Evolutionary conservation across 179 eudicot species (phyloP).

Genomic region (Sideroxylon spinosum): DNA sequence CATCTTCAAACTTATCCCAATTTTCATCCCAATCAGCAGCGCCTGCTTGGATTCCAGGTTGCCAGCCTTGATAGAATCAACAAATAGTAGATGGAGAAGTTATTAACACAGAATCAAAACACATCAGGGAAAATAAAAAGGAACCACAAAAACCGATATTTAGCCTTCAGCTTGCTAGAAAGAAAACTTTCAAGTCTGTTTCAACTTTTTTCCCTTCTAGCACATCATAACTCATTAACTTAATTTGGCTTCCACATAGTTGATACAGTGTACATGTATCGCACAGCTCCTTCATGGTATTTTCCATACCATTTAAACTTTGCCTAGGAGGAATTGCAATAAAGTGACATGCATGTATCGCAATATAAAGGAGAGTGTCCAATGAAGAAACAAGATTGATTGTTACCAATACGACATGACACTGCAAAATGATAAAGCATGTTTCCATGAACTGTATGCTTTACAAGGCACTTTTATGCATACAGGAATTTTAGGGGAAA

Average conservation of each 20-base stretch:
- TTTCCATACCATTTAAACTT: not conserved
- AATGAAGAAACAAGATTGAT: not conserved
- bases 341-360: not conserved
- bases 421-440: too few relatives aligned
- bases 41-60: constrained; percentile 83
- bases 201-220: not conserved
- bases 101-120: not conserved
- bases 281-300: not conserved
- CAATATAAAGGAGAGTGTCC: not conserved
- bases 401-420: not conserved
- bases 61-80: constrained; percentile 62
- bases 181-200: not conserved
- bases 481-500: not conserved
- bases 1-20: constrained; percentile 96
- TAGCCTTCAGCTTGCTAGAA: not conserved
- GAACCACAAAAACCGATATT: not conserved
- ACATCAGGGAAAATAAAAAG: not conserved
- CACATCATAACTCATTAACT: not conserved
- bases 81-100: constrained; percentile 7
- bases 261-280: not conserved
- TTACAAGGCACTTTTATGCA: not conserved
- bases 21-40: constrained; percentile 96
- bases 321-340: not conserved
- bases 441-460: too few relatives aligned
- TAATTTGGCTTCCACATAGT: not conserved